Percentiles rank a stretch among this genome's conserved stretches.
Conservation (phyloP, 108 stramenopile species). For the Cyclotella cryptica region DNA sequence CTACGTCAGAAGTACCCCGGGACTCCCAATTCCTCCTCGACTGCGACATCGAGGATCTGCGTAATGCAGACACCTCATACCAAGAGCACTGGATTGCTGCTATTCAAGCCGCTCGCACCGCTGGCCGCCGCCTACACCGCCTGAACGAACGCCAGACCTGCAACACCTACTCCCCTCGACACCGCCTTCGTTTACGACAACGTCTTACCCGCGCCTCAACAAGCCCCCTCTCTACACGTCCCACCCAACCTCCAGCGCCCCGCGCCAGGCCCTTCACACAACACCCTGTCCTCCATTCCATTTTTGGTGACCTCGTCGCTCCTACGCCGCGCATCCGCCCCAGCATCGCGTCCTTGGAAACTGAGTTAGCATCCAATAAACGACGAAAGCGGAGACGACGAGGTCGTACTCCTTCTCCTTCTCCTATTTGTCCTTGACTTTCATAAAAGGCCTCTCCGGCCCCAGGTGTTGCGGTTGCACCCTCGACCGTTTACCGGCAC, state of each 20-base stretch:
- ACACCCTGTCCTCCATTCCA: not conserved
- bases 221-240: too few species aligned
- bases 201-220: too few species aligned
- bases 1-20: not conserved
- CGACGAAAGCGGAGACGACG: too few species aligned
- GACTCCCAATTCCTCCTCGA: conserved; percentile 9
- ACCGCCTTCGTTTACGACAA: not conserved
- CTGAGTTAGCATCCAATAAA: too few species aligned
- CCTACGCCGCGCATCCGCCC: not conserved
- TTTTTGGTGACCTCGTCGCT: not conserved
- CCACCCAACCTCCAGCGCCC: not conserved
- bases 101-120: not conserved
- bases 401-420: too few species aligned
- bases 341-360: too few species aligned
- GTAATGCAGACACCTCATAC: not conserved
- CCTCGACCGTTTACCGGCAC: too few species aligned
- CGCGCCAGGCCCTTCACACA: not conserved
- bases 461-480: too few species aligned
- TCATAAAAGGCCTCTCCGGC: too few species aligned
- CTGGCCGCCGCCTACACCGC: not conserved
- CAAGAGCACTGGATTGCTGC: not conserved
- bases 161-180: not conserved
- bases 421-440: too few species aligned
- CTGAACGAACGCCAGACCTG: not conserved
- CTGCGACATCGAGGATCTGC: not conserved